These are phyloP conservation scores for Thelephora aurantiotincta DNA, from an alignment of 768 basidiomycete species.

Conservation along the genomic window DNA sequence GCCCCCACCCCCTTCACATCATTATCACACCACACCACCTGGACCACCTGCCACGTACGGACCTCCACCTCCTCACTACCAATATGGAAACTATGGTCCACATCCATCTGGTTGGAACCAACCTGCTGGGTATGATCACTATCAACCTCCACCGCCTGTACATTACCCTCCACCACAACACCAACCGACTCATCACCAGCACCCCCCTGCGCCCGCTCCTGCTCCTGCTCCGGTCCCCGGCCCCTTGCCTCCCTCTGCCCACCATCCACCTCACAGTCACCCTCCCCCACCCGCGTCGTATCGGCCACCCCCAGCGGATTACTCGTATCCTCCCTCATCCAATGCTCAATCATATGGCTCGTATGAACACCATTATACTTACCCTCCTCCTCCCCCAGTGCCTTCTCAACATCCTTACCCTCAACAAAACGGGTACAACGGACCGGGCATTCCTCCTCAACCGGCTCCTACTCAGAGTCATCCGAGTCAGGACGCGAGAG, in stretches of 20 bases:
- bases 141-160: constrained; percentile 6
- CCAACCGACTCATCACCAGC: constrained; percentile 8
- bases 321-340: constrained; percentile 9
- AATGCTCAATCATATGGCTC: constrained; percentile 1
- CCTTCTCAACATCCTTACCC: constrained; percentile 2
- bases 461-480: constrained; percentile 4
- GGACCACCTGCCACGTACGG: constrained; percentile 7
- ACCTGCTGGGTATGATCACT: background rate
- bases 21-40: constrained; percentile 11
- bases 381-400: constrained; percentile 5
- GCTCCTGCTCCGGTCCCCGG: constrained; percentile 7
- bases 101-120: background rate
- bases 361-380: constrained; percentile 3
- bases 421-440: background rate
- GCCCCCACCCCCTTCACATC: constrained; percentile 16
- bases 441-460: constrained; percentile 6
- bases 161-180: constrained; percentile 12
- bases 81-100: constrained; percentile 10
- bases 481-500: constrained; percentile 5
- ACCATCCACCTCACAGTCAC: constrained; percentile 11
- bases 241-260: constrained; percentile 10
- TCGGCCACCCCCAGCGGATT: constrained; percentile 8
- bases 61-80: constrained; percentile 4
- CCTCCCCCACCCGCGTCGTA: constrained; percentile 5
- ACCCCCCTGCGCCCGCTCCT: constrained; percentile 8